Conservation (phyloP, 257 asterid species). For the Knoxia roxburghii region DNA sequence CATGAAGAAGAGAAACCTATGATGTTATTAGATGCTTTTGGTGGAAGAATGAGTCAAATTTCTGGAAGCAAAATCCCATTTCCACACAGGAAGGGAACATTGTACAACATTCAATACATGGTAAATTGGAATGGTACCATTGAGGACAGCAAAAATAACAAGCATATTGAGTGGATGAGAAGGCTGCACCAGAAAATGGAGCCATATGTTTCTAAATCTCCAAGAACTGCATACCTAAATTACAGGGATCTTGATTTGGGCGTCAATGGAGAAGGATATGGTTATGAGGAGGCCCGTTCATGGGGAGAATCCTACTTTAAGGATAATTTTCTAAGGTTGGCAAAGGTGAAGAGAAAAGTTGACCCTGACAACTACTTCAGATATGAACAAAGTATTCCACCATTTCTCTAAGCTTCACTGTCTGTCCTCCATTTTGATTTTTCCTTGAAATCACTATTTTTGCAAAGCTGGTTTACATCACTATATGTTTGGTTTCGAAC, state of each 20-base stretch:
- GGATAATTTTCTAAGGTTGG: conserved; percentile 20
- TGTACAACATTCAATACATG: conserved; percentile 11
- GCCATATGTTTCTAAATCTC: conserved; percentile 17
- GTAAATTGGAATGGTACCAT: conserved; percentile 5
- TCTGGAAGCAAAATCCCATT: conserved; percentile 8
- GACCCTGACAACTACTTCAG: conserved; percentile 23
- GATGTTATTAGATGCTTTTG: conserved; percentile 17
- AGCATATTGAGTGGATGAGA: conserved; percentile 18
- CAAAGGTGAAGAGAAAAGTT: conserved; percentile 11
- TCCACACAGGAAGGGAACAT: conserved; percentile 20
- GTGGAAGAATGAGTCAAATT: conserved; percentile 19
- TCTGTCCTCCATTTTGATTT: no score
- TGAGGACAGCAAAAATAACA: background rate
- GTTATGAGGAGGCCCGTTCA: conserved; percentile 1
- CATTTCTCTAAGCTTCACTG: background rate
- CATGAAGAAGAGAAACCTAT: conserved; percentile 13
- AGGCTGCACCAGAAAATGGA: conserved; percentile 7
- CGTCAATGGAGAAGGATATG: background rate
- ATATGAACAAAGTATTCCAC: conserved; percentile 21
- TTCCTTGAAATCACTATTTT: no score
- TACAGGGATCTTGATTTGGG: conserved; percentile 25
- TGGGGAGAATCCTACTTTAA: conserved; percentile 22
- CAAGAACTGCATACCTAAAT: conserved; percentile 16
- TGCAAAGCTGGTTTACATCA: no score
- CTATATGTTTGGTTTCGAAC: no score